A percentile compares a stretch with the other conserved stretches of the same genome.
phyloP scores from a whole-genome alignment of 352 stramenopile species.

The Elongisporangium prolatum region DNA sequence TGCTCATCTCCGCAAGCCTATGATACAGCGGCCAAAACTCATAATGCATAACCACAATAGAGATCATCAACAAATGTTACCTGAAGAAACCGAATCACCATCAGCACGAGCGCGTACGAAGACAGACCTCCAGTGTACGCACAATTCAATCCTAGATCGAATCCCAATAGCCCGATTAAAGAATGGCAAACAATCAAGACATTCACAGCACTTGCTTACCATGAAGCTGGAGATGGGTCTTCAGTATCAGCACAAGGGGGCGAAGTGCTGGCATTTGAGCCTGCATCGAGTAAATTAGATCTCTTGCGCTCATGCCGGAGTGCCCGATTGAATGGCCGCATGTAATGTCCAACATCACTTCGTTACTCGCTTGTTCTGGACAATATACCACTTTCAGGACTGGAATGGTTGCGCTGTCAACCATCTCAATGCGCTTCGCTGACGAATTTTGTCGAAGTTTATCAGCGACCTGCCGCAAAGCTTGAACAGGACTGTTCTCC shows the following conservation, averaged over 20 bases:
- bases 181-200: not conserved
- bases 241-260: conserved; percentile 94
- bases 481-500: conserved; percentile 80
- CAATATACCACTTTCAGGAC: conserved; percentile 92
- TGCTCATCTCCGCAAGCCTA: conserved; percentile 77
- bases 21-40: not conserved
- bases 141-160: conserved; percentile 81
- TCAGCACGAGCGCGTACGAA: conserved; percentile 94
- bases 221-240: conserved; percentile 66
- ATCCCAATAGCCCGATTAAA: conserved; percentile 19
- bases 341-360: conserved; percentile 91
- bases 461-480: conserved; percentile 84
- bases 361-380: conserved; percentile 19
- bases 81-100: conserved; percentile 93
- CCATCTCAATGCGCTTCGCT: conserved; percentile 89
- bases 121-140: conserved; percentile 95
- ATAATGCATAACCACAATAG: not conserved
- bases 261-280: conserved; percentile 91
- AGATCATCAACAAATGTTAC: conserved; percentile 25
- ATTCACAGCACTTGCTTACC: conserved; percentile 26
- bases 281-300: conserved; percentile 89
- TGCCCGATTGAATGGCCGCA: conserved; percentile 93
- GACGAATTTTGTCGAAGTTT: conserved; percentile 77
- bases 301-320: conserved; percentile 90
- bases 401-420: conserved; percentile 93